Conservation (phyloP, 2,329 filamentous ascomycete genomes). For the Penicillium sp. region DNA sequence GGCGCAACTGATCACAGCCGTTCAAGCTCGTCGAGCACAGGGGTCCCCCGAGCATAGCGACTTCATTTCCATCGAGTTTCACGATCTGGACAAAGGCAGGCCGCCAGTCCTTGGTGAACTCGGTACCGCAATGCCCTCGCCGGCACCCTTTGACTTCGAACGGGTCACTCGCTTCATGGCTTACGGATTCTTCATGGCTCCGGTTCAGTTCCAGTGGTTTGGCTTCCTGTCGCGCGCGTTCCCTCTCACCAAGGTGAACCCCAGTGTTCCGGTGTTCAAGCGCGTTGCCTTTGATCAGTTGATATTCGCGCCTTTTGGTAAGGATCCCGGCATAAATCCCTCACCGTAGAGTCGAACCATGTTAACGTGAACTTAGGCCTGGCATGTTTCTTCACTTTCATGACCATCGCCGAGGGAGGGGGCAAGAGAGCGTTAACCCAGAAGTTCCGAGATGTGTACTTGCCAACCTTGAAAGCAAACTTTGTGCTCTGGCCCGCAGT, state of each 20-base stretch:
- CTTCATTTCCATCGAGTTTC: conserved; percentile 76
- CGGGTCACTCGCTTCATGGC: conserved; percentile 91
- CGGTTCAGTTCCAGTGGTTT: conserved; percentile 94
- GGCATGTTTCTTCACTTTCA: conserved; percentile 84
- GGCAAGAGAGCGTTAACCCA: conserved; percentile 69
- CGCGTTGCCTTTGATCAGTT: conserved; percentile 88
- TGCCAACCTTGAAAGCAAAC: conserved; percentile 92
- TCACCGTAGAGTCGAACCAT: no score
- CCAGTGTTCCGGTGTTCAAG: conserved; percentile 74
- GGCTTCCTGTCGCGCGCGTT: conserved; percentile 74
- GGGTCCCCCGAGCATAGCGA: conserved; percentile 55
- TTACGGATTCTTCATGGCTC: conserved; percentile 94
- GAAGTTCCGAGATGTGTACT: conserved; percentile 90
- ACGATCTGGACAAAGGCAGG: conserved; percentile 78
- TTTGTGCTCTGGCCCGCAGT: conserved; percentile 92
- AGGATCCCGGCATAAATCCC: conserved; percentile 12
- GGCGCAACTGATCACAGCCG: conserved; percentile 82
- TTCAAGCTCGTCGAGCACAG: conserved; percentile 57
- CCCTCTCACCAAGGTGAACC: conserved; percentile 71
- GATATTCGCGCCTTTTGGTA: conserved; percentile 82
- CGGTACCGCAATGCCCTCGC: conserved; percentile 56
- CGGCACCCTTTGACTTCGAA: conserved; percentile 92
- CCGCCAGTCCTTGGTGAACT: conserved; percentile 60
- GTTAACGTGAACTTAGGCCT: conserved; percentile 49
- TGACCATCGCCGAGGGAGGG: conserved; percentile 93